Base-by-base conservation (phyloP, 768 basidiomycete species). In the Boletus patriciae region DNA sequence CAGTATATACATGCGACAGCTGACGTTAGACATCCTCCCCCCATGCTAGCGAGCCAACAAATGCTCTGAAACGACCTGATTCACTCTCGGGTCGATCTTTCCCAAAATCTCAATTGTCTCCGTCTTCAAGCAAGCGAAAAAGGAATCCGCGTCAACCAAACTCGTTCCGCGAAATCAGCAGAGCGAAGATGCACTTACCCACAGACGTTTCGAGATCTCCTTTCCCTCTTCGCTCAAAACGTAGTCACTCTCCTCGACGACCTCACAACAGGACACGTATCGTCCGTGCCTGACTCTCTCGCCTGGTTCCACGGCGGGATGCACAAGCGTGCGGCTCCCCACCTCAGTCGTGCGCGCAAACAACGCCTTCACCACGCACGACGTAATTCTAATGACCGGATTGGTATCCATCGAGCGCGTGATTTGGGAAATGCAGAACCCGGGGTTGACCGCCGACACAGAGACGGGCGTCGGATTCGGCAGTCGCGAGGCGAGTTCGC, bases 301-400 rank as follows among this genome's bases (percentile, higher is more conserved):
- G 3, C 60, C 65, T 3, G 59, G 65, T 23, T 64, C 68, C 25
- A 74, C 58, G 12, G 70, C 72, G 8, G 72, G 66, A 33, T 70
- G 72, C 5, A 75, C 61, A 21, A 78, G 62, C 21, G 73, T 70
- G 38, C 75, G 71, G 52, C 73, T 65, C 9, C 76, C 77, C 27
- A 65, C 43, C 53, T 77, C 74, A 0, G 74, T 62, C 18, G 70
- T 55, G 23, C 71, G 67, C 1, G 68, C 74, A 4, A 77, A 10
- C 25, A 70, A 40, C 0, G 19, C 34, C 51, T 70, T 69, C 21
- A 46, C 34, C 23, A 51, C 23, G 16, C 34, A 45, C n/a, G 66
- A 4, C 3, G 16, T 13, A 21, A 57, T 0, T 9, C 50, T 42
- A 0, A 58, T 4, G 19, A 55, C 5, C 18, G 50, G 34, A 33